Conservation (phyloP, 2,329 filamentous ascomycete species). For the Rhynchosporium secalis region DNA sequence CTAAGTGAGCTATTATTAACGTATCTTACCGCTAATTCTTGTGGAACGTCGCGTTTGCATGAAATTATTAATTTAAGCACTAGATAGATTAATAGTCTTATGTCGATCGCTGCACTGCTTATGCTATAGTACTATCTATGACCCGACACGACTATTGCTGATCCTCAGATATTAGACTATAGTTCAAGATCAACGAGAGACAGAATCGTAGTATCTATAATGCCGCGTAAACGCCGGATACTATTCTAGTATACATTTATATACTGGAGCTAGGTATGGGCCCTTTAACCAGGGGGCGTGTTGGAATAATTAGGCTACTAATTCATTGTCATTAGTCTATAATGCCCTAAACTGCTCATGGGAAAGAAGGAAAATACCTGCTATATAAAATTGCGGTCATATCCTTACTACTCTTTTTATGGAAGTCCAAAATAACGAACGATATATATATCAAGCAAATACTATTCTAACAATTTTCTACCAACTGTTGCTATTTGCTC, state of each 20-base stretch:
- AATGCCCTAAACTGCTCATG: background rate
- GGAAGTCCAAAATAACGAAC: background rate
- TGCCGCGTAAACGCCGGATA: no score
- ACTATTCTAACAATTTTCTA: background rate
- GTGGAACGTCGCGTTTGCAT: background rate
- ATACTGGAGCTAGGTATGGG: no score
- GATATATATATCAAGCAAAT: background rate
- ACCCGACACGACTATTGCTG: background rate
- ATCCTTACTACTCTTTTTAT: background rate
- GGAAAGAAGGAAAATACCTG: background rate
- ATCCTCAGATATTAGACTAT: no score
- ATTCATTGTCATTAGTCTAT: no score
- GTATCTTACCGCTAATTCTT: background rate
- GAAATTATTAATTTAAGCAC: background rate
- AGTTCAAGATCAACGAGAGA: no score
- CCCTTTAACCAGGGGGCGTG: no score
- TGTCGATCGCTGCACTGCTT: background rate
- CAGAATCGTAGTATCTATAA: no score
- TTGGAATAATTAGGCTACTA: no score
- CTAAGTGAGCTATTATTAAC: no score
- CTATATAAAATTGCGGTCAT: background rate
- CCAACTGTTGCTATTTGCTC: no score
- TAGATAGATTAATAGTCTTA: background rate
- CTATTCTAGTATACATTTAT: no score
- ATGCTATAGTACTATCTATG: no score